Base-by-base conservation (phyloP, 176 grass and related monocot species). In the Oryza australiensis region DNA sequence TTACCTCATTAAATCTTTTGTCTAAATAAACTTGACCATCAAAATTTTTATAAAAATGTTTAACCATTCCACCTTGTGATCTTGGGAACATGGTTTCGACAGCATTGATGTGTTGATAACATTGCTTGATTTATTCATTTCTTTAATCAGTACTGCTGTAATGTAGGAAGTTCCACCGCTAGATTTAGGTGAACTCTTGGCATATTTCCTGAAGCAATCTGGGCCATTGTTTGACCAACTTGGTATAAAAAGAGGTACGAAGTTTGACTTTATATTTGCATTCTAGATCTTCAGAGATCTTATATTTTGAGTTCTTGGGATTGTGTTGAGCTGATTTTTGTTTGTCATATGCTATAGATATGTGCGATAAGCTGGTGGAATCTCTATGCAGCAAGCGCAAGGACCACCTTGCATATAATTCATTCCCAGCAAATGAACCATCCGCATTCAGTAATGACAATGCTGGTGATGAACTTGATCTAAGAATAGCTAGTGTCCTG, bases 181-280 rank as follows among this genome's bases (percentile, higher is more conserved):
- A 65, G 92, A 92, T 87, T 68, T 97, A 62, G 86, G 78, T 16
- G 94, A 97, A 87, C 92, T 94, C 84, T 82, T 94, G 69, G 94
- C 94, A 55, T 90, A 90, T 88, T 77, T 97, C 82, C 77, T 97
- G 42, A 97, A 97, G 81, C 94, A 97, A 87, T 97, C 92, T 65
- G 92, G 62, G 35, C 94, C 94, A 79, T 87, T 97, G 34, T 90
- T 97, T 32, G 92, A 97, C 74, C 94, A 94, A 85, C 85, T 94
- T 88, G 94, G 94, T 70, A 92, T 94, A 76, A 92, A 85, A 91
- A 94, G 90, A 91, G 94, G 94, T 94, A 90, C 13, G 67, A 64
- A 68, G 42, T 10, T 68, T 64, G 49, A 69, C 74, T 80, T 48
- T 77, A 18, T 11, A 8, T 73, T 88, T 12, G n/a, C 12, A 66